Evolutionary conservation across 1,139 yeast species (phyloP), one percentile per base, ranked within the genome.

Genomic region (Blastobotrys arbuscula): DNA sequence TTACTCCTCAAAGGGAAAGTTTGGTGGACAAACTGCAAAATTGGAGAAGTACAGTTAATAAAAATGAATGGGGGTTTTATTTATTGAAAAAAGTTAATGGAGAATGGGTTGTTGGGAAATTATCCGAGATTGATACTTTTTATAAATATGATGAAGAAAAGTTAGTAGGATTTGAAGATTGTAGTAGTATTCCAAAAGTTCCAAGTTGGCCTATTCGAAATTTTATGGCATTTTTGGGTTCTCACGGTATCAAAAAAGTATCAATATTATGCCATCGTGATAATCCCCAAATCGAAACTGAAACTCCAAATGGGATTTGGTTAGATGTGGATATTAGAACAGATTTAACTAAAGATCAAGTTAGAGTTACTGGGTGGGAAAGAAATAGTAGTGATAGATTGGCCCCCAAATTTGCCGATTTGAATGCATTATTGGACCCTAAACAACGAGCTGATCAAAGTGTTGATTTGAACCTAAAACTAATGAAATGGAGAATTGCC

Each of bases 401-500:
- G 13, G 82, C 84, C 0, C 96, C 97, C 0, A 87, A 88, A 59
- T 56, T 84, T 30, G 88, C 95, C 0, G 94, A 92, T 62, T 68
- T 92, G 48, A 89, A 95, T 1, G 70, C 87, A 1, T 71, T 92
- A 43, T 79, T 92, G 42, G 81, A 90, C 61, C 98, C 98, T 0
- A 56, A 72, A 5, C 82, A 84, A 55, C 71, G 92, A 19, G 95
- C 97, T 0, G 85, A 83, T 53, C 97, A 92, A 64, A 94, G 97
- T 0, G 92, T 89, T 3, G 96, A 90, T 64, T 72, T 92, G 51
- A 92, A 92, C 61, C 71, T 94, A 54, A 86, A 86, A 66, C 72
- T 92, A 41, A 94, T 92, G 98, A 89, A 89, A 65, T 92, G 99
- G 99, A 75, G 98, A 57, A 78, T 92, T 26, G 90, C 89, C 0